Evolutionary conservation across 495 filamentous ascomycete genomes (phyloP).

Genomic region (Pseudotulostoma volvatum): DNA sequence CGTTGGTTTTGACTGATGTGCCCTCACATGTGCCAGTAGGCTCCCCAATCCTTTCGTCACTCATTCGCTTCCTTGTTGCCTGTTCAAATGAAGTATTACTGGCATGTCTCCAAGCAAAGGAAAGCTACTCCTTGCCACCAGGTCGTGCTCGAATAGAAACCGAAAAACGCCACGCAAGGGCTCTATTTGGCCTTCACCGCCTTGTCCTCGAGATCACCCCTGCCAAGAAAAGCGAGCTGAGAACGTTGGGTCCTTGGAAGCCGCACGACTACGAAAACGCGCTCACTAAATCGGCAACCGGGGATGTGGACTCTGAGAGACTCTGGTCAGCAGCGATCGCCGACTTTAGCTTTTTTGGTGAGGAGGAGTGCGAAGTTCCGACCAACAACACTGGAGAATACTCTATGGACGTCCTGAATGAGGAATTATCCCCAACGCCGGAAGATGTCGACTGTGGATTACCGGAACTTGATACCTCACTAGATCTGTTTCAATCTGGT

Average conservation of each 20-base stretch:
- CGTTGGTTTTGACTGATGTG: slow-evolving; percentile 42
- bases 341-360: slow-evolving; percentile 51
- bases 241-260: slow-evolving; percentile 20
- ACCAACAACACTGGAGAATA: slow-evolving; percentile 25
- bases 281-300: slow-evolving; percentile 37
- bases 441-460: slow-evolving; percentile 15
- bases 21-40: slow-evolving; percentile 32
- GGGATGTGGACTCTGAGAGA: slow-evolving; percentile 42
- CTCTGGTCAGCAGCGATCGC: slow-evolving; percentile 42
- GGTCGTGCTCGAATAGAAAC: slow-evolving; percentile 24
- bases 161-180: slow-evolving; percentile 27
- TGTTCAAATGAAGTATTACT: slow-evolving; percentile 43
- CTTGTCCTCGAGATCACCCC: slow-evolving; percentile 42
- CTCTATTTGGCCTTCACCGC: slow-evolving; percentile 37
- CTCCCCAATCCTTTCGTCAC: slow-evolving; percentile 28
- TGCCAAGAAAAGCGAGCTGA: slow-evolving; percentile 3
- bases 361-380: slow-evolving; percentile 41
- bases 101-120: slow-evolving; percentile 35
- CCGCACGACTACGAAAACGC: slow-evolving; percentile 20
- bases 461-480: slow-evolving; percentile 7
- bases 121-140: slow-evolving; percentile 34
- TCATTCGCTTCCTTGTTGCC: slow-evolving; percentile 40
- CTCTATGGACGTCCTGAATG: slow-evolving; percentile 27
- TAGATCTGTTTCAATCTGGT: too few species aligned
- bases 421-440: slow-evolving; percentile 25